phyloP scores from a whole-genome alignment of 495 filamentous ascomycete genomes.

The Xylaria nigripes region DNA sequence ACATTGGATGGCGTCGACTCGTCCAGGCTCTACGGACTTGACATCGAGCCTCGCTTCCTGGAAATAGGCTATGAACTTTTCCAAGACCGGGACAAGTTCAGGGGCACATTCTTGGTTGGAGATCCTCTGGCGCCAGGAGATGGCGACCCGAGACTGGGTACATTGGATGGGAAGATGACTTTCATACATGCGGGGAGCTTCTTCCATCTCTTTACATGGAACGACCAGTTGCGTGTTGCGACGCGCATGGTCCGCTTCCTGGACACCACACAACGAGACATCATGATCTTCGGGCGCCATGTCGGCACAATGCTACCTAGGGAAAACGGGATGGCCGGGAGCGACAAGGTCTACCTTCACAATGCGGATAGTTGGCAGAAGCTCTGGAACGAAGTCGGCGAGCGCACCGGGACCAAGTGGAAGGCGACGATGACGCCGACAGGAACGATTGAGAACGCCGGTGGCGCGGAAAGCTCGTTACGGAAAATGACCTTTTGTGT shows the following conservation, averaged over 20 bases:
- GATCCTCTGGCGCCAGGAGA: conserved; percentile 24
- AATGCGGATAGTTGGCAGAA: conserved; percentile 33
- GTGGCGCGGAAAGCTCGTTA: conserved; percentile 11
- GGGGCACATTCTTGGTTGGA: conserved; percentile 22
- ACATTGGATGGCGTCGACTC: conserved; percentile 34
- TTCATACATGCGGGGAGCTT: conserved; percentile 37
- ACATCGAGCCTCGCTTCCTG: conserved; percentile 35
- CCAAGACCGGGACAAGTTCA: conserved; percentile 23
- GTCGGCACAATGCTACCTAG: conserved; percentile 26
- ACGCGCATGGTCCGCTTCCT: conserved; percentile 30
- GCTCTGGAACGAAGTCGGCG: conserved; percentile 40
- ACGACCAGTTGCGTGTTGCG: conserved; percentile 28
- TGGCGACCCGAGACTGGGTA: conserved; percentile 11
- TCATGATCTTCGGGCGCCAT: conserved; percentile 39
- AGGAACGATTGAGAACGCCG: conserved; percentile 11
- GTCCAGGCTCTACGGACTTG: conserved; percentile 32
- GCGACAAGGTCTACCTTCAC: conserved; percentile 32
- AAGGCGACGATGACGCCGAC: conserved; percentile 29
- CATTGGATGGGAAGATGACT: conserved; percentile 27
- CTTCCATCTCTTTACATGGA: conserved; percentile 40
- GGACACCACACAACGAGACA: conserved; percentile 24
- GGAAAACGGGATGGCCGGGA: conserved; percentile 18
- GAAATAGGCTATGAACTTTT: conserved; percentile 37
- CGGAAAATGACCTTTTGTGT: conserved; percentile 18
- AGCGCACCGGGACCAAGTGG: conserved; percentile 35